phyloP scores from a whole-genome alignment of 345 rosid species.

The Turnera subulata region DNA sequence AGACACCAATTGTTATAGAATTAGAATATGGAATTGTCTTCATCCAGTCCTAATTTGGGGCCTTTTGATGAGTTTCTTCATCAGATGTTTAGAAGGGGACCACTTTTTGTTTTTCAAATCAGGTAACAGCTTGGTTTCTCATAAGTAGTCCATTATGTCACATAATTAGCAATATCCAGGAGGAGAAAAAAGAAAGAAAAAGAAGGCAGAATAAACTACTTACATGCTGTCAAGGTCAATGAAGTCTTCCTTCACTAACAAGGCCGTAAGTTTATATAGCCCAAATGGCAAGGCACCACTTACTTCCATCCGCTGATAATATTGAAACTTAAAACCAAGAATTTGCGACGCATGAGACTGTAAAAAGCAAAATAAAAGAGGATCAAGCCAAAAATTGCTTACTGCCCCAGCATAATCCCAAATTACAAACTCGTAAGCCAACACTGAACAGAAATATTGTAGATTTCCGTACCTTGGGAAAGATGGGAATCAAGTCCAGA shows the following conservation, averaged over 20 bases:
- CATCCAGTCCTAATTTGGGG: too few species aligned
- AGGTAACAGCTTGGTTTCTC: too few species aligned
- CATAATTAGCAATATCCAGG: background rate
- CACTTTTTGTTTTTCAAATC: too few species aligned
- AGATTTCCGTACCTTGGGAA: constrained; percentile 66
- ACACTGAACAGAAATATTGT: constrained; percentile 2
- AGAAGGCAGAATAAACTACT: constrained; percentile 27
- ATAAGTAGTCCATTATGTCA: too few species aligned
- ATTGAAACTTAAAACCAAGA: constrained; percentile 97
- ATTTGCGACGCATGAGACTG: constrained; percentile 99
- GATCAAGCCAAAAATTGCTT: constrained; percentile 12
- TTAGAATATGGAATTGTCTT: too few species aligned
- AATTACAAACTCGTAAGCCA: constrained; percentile 1
- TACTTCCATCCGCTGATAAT: constrained; percentile 87
- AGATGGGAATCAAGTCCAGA: constrained; percentile 84
- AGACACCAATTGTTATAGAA: too few species aligned
- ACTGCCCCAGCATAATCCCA: constrained; percentile 2
- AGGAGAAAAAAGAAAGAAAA: background rate
- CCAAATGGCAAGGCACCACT: constrained; percentile 74
- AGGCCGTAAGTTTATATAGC: constrained; percentile 87
- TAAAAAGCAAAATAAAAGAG: constrained; percentile 29
- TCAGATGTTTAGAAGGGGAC: too few species aligned
- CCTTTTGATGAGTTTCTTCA: too few species aligned
- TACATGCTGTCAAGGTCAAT: constrained; percentile 94
- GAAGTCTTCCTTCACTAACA: constrained; percentile 85